These are phyloP conservation scores for Fusarium buxicola DNA, from an alignment of 2,329 filamentous ascomycete genomes.

Conservation along the genomic window DNA sequence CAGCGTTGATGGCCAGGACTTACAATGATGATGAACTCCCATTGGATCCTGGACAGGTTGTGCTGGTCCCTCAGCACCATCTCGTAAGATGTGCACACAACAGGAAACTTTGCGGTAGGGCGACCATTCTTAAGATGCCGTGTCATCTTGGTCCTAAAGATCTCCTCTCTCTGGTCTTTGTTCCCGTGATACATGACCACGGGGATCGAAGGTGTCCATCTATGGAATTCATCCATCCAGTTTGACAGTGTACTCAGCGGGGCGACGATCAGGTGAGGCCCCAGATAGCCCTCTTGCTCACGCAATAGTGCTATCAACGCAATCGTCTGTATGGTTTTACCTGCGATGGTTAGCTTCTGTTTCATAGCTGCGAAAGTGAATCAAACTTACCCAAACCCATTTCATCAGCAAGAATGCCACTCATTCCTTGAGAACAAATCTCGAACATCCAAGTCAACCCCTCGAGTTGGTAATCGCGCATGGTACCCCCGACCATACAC, in stretches of 20 bases:
- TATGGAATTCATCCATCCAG: conserved; percentile 93
- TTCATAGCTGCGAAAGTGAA: fast-evolving
- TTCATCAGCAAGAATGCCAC: conserved; percentile 91
- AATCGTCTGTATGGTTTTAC: conserved; percentile 93
- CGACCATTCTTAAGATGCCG: conserved; percentile 72
- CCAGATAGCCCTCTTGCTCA: conserved; percentile 84
- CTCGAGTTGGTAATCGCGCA: conserved; percentile 95
- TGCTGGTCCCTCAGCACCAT: conserved; percentile 93
- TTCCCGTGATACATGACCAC: conserved; percentile 92
- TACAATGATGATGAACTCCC: conserved; percentile 97
- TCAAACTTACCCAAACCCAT: conserved; percentile 78
- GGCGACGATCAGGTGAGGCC: conserved; percentile 90
- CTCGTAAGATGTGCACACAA: conserved; percentile 95
- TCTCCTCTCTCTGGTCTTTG: conserved; percentile 78
- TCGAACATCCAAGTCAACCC: conserved; percentile 97
- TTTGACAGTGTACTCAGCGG: conserved; percentile 93
- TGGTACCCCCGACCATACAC: conserved; percentile 85
- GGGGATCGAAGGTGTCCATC: conserved; percentile 90
- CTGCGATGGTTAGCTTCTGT: conserved; percentile 52
- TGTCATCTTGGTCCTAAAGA: conserved; percentile 79
- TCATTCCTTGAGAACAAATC: conserved; percentile 81
- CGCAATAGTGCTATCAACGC: conserved; percentile 87
- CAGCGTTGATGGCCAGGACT: conserved; percentile 40
- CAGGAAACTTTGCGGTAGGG: conserved; percentile 78
- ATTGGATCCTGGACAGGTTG: conserved; percentile 83